phyloP scores from a whole-genome alignment of 768 basidiomycete genomes.

The Mycena galericulata region DNA sequence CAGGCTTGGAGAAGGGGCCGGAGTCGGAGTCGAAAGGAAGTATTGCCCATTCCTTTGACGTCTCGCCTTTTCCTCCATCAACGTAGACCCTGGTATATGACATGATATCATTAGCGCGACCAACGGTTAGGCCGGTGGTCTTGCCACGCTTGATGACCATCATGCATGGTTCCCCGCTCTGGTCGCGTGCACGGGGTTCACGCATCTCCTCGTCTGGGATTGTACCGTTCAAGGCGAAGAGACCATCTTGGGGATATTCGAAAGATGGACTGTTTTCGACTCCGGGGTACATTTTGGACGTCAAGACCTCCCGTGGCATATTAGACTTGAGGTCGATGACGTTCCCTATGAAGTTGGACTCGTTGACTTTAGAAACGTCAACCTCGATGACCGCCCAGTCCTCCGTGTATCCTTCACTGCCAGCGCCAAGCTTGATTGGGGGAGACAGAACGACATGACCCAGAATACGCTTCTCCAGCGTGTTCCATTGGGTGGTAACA shows the following conservation, averaged over 20 bases:
- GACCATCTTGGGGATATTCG: constrained; percentile 44
- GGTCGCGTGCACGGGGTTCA: constrained; percentile 38
- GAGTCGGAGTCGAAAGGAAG: constrained; percentile 43
- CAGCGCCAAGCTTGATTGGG: constrained; percentile 35
- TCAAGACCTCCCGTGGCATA: not conserved
- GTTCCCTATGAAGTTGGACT: constrained; percentile 39
- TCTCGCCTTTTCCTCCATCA: not conserved
- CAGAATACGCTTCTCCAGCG: constrained; percentile 36
- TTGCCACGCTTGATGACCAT: constrained; percentile 51
- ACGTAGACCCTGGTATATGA: constrained; percentile 42
- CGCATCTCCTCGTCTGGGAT: constrained; percentile 46
- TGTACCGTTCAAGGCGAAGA: constrained; percentile 41
- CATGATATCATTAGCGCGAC: constrained; percentile 42
- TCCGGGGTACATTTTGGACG: too few species aligned
- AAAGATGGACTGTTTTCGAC: constrained; percentile 36
- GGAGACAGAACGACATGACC: constrained; percentile 46
- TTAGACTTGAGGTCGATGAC: constrained; percentile 44
- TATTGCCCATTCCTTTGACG: constrained; percentile 47
- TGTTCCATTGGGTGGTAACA: constrained; percentile 39
- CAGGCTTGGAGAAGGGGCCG: constrained; percentile 48
- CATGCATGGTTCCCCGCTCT: constrained; percentile 40
- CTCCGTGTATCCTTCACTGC: constrained; percentile 37
- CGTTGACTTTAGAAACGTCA: constrained; percentile 37
- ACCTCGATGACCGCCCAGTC: constrained; percentile 43
- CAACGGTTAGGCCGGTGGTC: constrained; percentile 41